Evolutionary conservation across 169 alveolate genomes (phyloP).

Genomic region (Toxoplasma gondii): DNA sequence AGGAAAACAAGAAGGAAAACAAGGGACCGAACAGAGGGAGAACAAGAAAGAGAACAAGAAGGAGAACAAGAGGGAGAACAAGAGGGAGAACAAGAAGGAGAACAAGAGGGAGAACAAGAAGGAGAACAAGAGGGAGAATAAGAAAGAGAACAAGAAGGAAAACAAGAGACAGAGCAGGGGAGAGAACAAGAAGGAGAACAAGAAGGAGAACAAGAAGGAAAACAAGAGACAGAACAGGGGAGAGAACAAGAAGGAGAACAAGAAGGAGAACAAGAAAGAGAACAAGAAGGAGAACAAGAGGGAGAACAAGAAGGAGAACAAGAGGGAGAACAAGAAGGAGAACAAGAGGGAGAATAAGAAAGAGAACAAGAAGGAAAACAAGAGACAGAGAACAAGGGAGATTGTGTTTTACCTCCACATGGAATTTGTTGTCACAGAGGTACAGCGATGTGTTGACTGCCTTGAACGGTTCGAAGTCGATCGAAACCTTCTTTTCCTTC

Average conservation of each 20-base stretch:
- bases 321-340: no score
- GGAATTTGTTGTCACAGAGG: constrained; percentile 96
- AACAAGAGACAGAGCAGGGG: neutral
- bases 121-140: no score
- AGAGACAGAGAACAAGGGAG: neutral
- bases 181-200: neutral
- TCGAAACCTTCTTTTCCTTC: constrained; percentile 82
- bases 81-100: no score
- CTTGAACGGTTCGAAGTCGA: constrained; percentile 98
- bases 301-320: neutral
- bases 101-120: no score
- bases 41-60: no score
- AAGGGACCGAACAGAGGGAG: no score
- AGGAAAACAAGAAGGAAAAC: no score
- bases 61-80: no score
- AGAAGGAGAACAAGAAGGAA: neutral
- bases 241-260: neutral
- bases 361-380: neutral
- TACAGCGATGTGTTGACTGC: constrained; percentile 97
- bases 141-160: no score
- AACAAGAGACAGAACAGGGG: neutral
- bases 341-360: neutral
- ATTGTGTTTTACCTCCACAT: constrained; percentile 85
- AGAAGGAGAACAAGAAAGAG: neutral
- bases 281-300: neutral